phyloP scores from a whole-genome alignment of 306 rosid species.

The Cicer arietinum region DNA sequence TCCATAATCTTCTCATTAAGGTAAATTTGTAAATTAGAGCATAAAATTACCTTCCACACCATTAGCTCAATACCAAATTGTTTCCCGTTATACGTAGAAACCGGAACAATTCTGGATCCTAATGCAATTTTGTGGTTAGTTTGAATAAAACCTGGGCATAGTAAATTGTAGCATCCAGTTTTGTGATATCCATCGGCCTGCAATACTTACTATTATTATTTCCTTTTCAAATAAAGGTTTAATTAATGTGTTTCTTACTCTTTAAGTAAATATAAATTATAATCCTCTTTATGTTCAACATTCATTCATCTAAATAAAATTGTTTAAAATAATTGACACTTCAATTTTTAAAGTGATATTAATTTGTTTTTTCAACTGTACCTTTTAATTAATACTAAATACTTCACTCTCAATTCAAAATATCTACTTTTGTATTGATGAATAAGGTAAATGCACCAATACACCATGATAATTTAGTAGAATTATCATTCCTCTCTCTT shows the following conservation, averaged over 20 bases:
- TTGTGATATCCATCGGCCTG: constrained; percentile 94
- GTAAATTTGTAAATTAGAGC: background rate
- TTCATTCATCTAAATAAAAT: no score
- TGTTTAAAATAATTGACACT: no score
- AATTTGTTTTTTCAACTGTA: no score
- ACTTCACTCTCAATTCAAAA: no score
- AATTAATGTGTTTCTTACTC: background rate
- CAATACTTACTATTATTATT: constrained; percentile 5
- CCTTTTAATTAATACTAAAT: no score
- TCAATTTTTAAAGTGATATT: no score
- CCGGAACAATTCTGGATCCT: constrained; percentile 93
- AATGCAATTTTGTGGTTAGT: constrained; percentile 50
- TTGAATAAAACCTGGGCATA: no score
- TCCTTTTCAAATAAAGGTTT: background rate
- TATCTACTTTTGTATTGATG: no score
- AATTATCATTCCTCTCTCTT: background rate
- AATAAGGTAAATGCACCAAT: no score
- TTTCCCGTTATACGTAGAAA: constrained; percentile 73
- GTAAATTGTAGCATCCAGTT: constrained; percentile 46
- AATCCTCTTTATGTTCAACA: no score
- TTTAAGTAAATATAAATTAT: constrained; percentile 29
- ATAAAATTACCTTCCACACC: constrained; percentile 80
- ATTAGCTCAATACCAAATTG: constrained; percentile 82
- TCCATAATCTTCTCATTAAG: background rate
- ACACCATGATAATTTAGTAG: no score